These are phyloP conservation scores for Cicer judaicum DNA, from an alignment of 306 rosid genomes.

Conservation along the genomic window DNA sequence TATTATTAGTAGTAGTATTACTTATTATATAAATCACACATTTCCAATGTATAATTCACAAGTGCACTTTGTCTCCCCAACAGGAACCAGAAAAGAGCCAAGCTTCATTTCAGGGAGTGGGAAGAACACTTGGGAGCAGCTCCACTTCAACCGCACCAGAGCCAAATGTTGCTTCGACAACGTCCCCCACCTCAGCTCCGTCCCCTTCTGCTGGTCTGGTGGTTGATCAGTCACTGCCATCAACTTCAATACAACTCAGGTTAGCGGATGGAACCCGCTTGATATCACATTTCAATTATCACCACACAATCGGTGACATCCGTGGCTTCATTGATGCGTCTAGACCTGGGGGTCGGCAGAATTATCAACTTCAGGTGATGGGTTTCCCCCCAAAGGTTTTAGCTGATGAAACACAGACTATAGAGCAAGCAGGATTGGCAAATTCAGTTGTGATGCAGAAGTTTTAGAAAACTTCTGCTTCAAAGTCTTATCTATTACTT, in stretches of 20 bases:
- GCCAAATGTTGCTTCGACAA: slow-evolving; percentile 43
- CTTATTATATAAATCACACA: background rate
- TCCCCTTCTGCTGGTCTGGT: slow-evolving; percentile 54
- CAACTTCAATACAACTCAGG: slow-evolving; percentile 87
- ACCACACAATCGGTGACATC: slow-evolving; percentile 67
- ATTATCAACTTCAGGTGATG: slow-evolving; percentile 87
- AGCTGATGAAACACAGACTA: slow-evolving; percentile 68
- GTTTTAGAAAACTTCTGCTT: slow-evolving; percentile 52
- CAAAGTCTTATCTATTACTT: slow-evolving; percentile 28
- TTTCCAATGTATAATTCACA: background rate
- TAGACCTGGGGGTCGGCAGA: slow-evolving; percentile 64
- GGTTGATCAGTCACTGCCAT: slow-evolving; percentile 77
- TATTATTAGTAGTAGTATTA: background rate
- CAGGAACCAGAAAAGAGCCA: slow-evolving; percentile 80
- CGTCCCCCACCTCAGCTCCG: slow-evolving; percentile 52
- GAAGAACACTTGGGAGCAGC: slow-evolving; percentile 93
- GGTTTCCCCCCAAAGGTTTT: slow-evolving; percentile 93
- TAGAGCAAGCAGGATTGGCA: slow-evolving; percentile 89
- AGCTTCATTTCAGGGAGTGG: slow-evolving; percentile 83
- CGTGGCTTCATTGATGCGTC: slow-evolving; percentile 78
- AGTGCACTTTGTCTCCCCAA: slow-evolving; percentile 34
- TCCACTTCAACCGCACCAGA: slow-evolving; percentile 65
- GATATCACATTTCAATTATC: slow-evolving; percentile 70
- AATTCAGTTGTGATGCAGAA: slow-evolving; percentile 95
- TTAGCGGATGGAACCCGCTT: slow-evolving; percentile 92